These are phyloP conservation scores for Chaetomium globosum DNA, from an alignment of 2,329 filamentous ascomycete species.

Conservation along the genomic window DNA sequence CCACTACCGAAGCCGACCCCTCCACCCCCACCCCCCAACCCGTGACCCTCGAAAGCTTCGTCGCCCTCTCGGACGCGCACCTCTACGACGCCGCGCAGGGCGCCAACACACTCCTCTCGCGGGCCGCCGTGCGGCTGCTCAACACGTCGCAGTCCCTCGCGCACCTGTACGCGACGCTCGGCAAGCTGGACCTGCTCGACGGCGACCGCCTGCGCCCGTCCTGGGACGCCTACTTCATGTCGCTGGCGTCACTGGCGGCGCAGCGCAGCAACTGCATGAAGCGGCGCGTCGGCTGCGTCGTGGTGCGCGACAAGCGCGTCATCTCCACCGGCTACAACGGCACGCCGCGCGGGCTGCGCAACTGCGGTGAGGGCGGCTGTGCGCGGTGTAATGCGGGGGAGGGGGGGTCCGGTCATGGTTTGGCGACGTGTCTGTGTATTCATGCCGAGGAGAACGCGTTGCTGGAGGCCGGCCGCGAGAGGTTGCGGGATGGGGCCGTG, in stretches of 20 bases:
- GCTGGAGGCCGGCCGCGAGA: conserved; percentile 87
- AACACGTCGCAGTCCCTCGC: conserved; percentile 76
- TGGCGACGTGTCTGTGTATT: conserved; percentile 91
- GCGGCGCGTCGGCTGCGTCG: conserved; percentile 87
- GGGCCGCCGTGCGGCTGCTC: conserved; percentile 80
- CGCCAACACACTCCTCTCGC: conserved; percentile 75
- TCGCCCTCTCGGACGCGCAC: conserved; percentile 66
- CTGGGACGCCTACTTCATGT: conserved; percentile 99
- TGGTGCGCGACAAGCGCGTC: conserved; percentile 83
- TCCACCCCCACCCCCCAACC: background rate
- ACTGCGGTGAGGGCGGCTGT: conserved; percentile 94
- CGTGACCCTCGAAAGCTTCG: conserved; percentile 57
- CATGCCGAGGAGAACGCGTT: conserved; percentile 98
- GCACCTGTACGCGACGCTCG: conserved; percentile 72
- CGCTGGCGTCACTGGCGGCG: conserved; percentile 86
- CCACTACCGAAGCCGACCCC: background rate
- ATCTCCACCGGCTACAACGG: conserved; percentile 97
- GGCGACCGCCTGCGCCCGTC: conserved; percentile 78
- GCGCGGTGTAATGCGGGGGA: conserved; percentile 78
- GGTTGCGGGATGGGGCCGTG: conserved; percentile 78
- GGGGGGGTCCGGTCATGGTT: conserved; percentile 66
- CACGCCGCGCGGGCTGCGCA: conserved; percentile 83
- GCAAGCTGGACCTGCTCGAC: conserved; percentile 74
- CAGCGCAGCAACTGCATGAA: conserved; percentile 98
- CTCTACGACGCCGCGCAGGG: conserved; percentile 69